Evolutionary conservation across 306 rosid genomes (phyloP), one percentile per base, ranked within the genome.

Genomic region (Coriaria nepalensis): DNA sequence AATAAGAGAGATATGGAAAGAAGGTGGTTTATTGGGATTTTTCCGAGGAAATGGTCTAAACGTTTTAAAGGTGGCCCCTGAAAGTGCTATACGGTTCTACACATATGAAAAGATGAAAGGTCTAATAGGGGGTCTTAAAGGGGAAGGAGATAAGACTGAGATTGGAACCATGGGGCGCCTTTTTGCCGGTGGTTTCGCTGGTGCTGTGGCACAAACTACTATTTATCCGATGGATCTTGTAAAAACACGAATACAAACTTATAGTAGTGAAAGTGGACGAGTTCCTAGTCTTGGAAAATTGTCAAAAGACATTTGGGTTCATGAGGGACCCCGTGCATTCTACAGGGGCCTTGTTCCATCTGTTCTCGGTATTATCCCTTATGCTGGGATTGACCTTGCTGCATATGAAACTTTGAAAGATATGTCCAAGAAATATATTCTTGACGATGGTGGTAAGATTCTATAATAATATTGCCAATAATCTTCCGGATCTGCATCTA

Each of bases 351-450:
- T 88, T 59, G 32, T 81, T 58, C 96, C 96, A 55, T 88, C 96
- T 45, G 69, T 88, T 70, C 81, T 88, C 51, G 96, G 96, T 56
- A 88, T 88, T 57, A 66, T 88, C 61, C 96, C 95, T 10, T 88
- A 88, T 70, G 93, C 96, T 52, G 96, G 96, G 41, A 88, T 88
- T 33, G 96, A 88, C 73, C 90, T 88, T 20, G 74, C 96, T 37
- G 93, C 90, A 7, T 88, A 88, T 57, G 96, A 88, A 64, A 66
- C 93, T 52, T 74, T 88, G 57, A 88, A 83, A 79, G 95, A 88
- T 47, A 65, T 83, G 83, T 88, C 96, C 14, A 88, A 57, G 76
- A 76, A 73, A 52, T 74, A 83, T 63, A 76, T 88, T 70, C 73
- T 81, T 64, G 74, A 70, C 0, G 93, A 79, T 10, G 69, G 74